phyloP scores from a whole-genome alignment of 352 stramenopile species.

The Phytopythium chamaehyphon region DNA sequence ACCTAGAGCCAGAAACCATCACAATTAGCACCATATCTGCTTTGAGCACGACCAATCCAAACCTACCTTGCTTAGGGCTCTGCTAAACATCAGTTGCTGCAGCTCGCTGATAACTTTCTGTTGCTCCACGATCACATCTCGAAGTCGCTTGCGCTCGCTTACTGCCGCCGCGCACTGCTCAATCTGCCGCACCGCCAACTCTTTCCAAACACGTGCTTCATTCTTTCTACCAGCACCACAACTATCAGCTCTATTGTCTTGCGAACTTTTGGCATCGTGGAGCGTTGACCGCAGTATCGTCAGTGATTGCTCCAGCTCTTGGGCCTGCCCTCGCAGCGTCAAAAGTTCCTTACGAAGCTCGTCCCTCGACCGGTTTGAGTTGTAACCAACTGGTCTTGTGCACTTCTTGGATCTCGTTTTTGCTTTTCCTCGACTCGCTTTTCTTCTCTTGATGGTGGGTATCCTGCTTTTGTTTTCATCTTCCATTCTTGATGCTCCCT shows the following conservation, averaged over 20 bases:
- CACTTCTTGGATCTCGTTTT: too few relatives aligned
- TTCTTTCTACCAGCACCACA: not conserved
- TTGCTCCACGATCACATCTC: constrained; percentile 3
- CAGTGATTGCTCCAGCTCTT: too few relatives aligned
- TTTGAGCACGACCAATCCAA: too few relatives aligned
- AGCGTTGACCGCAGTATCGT: too few relatives aligned
- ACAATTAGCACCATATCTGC: not conserved
- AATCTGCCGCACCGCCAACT: constrained; percentile 11
- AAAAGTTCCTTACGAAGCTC: too few relatives aligned
- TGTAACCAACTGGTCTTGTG: too few relatives aligned
- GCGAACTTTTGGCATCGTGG: not conserved
- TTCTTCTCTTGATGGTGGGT: too few relatives aligned
- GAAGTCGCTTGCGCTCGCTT: constrained; percentile 7
- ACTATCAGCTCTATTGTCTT: not conserved
- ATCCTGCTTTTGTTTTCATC: too few relatives aligned
- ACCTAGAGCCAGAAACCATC: not conserved
- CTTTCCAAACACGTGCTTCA: constrained; percentile 6
- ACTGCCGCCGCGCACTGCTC: constrained; percentile 12
- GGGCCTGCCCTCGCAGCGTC: too few relatives aligned
- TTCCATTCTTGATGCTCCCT: too few relatives aligned
- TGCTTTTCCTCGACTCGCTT: too few relatives aligned
- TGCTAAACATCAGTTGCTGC: constrained; percentile 4
- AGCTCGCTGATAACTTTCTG: constrained; percentile 9
- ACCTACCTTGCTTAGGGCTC: not conserved
- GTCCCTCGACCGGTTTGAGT: too few relatives aligned